Percentiles rank a stretch among this genome's conserved stretches.
Conservation (phyloP, 2,329 filamentous ascomycete genomes). For the Eutypella sp. region DNA sequence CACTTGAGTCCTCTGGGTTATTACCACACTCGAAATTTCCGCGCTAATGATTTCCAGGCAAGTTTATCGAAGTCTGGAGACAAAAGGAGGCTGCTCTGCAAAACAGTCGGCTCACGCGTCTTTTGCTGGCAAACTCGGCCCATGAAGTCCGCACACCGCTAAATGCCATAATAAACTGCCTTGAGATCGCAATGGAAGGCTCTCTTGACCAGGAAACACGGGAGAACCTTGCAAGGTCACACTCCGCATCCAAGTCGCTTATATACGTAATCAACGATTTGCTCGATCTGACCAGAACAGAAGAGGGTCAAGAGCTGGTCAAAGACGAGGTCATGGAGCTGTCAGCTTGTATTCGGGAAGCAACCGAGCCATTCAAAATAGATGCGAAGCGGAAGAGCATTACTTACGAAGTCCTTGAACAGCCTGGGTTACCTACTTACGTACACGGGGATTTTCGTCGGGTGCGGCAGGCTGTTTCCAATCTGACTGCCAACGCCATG, state of each 20-base stretch:
- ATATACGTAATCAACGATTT: conserved; percentile 94
- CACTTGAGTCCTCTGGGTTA: neutral
- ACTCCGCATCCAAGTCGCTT: conserved; percentile 86
- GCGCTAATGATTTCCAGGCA: conserved; percentile 31
- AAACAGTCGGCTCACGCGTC: conserved; percentile 71
- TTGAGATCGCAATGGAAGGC: conserved; percentile 86
- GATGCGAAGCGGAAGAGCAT: conserved; percentile 76
- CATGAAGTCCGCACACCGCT: conserved; percentile 88
- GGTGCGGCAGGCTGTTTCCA: conserved; percentile 77
- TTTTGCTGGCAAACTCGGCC: conserved; percentile 81
- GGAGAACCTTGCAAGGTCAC: conserved; percentile 77
- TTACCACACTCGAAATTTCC: neutral
- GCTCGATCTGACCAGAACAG: conserved; percentile 80
- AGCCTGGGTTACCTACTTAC: conserved; percentile 62
- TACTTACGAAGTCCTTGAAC: conserved; percentile 60
- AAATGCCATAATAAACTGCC: conserved; percentile 91
- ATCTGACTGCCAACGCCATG: conserved; percentile 79
- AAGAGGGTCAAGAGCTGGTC: conserved; percentile 72
- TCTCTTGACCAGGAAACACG: conserved; percentile 73
- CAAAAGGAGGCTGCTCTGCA: conserved; percentile 83
- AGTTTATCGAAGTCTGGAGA: conserved; percentile 89
- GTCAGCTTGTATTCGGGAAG: conserved; percentile 65
- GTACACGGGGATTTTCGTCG: conserved; percentile 77
- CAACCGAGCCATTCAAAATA: conserved; percentile 65
- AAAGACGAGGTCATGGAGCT: conserved; percentile 80